phyloP scores from a whole-genome alignment of 805 yeast genomes.

The Suhomyces pyralidae region DNA sequence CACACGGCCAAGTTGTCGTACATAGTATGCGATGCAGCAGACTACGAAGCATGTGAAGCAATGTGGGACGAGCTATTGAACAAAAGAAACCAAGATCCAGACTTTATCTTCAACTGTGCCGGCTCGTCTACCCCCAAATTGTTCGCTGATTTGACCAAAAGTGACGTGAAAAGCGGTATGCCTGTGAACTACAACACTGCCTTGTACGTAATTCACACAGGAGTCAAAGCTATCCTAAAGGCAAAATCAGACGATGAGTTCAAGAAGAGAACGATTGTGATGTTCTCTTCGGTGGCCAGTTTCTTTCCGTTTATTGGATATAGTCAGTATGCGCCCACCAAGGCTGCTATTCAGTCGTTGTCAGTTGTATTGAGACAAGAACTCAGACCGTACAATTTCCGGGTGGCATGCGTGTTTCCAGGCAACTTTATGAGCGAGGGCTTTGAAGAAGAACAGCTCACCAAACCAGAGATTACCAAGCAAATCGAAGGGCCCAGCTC shows the following conservation, averaged over 20 bases:
- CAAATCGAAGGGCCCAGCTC: slow-evolving; percentile 80
- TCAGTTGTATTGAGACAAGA: slow-evolving; percentile 83
- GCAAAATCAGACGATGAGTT: slow-evolving; percentile 2
- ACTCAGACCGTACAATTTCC: slow-evolving; percentile 58
- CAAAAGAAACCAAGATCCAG: slow-evolving; percentile 48
- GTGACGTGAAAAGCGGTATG: slow-evolving; percentile 61
- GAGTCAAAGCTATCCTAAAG: slow-evolving; percentile 40
- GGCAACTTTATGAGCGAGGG: slow-evolving; percentile 94
- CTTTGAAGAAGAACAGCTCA: slow-evolving; percentile 68
- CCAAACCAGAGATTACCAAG: slow-evolving; percentile 83
- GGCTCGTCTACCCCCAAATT: slow-evolving; percentile 81
- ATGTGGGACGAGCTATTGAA: slow-evolving; percentile 37
- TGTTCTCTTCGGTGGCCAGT: slow-evolving; percentile 71
- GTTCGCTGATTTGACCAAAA: slow-evolving; percentile 61
- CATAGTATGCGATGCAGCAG: slow-evolving; percentile 63
- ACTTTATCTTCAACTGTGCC: slow-evolving; percentile 79
- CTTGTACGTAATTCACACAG: slow-evolving; percentile 64
- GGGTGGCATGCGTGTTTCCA: slow-evolving; percentile 75
- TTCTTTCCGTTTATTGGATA: slow-evolving; percentile 90
- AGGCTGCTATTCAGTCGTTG: slow-evolving; percentile 75
- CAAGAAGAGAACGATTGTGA: slow-evolving; percentile 56
- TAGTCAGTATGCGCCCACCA: slow-evolving; percentile 84
- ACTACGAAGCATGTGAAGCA: slow-evolving; percentile 46
- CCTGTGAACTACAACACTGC: slow-evolving; percentile 71
- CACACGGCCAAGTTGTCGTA: slow-evolving; percentile 26